Evolutionary conservation across 345 rosid genomes (phyloP).

Genomic region (Arabidopsis thaliana): DNA sequence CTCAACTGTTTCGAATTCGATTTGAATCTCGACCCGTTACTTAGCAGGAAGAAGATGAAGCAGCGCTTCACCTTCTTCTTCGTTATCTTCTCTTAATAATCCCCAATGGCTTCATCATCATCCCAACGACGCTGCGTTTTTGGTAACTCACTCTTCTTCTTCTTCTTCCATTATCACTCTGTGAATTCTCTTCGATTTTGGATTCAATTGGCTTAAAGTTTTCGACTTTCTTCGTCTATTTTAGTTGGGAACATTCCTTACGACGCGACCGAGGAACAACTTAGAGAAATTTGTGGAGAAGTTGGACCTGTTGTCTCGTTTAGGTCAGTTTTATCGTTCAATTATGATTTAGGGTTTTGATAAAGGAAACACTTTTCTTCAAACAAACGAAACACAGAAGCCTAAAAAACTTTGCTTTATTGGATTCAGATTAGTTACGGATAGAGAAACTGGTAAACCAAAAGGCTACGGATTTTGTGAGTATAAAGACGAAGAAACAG

Average conservation of each 20-base stretch:
- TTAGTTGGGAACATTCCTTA: slow-evolving; percentile 99
- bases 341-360: slow-evolving; percentile 25
- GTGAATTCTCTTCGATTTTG: neutral
- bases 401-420: neutral
- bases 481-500: slow-evolving; percentile 98
- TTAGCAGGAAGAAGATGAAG: slow-evolving; percentile 68
- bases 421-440: slow-evolving; percentile 80
- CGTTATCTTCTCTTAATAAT: slow-evolving; percentile 51
- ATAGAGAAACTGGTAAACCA: slow-evolving; percentile 98
- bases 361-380: slow-evolving; percentile 5
- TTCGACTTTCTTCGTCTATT: slow-evolving; percentile 1
- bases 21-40: slow-evolving; percentile 12
- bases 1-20: slow-evolving; percentile 1
- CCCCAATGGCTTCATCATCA: slow-evolving; percentile 77
- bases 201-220: neutral
- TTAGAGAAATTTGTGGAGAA: slow-evolving; percentile 93
- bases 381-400: neutral
- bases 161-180: neutral
- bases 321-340: slow-evolving; percentile 62
- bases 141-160: slow-evolving; percentile 53
- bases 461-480: slow-evolving; percentile 99
- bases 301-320: slow-evolving; percentile 98
- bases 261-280: slow-evolving; percentile 97
- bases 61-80: slow-evolving; percentile 67
- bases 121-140: slow-evolving; percentile 98